Evolutionary conservation across 1,284 basidiomycete species (phyloP), one percentile per base, ranked within the genome.

Genomic region (Tylopilus orsonianus): DNA sequence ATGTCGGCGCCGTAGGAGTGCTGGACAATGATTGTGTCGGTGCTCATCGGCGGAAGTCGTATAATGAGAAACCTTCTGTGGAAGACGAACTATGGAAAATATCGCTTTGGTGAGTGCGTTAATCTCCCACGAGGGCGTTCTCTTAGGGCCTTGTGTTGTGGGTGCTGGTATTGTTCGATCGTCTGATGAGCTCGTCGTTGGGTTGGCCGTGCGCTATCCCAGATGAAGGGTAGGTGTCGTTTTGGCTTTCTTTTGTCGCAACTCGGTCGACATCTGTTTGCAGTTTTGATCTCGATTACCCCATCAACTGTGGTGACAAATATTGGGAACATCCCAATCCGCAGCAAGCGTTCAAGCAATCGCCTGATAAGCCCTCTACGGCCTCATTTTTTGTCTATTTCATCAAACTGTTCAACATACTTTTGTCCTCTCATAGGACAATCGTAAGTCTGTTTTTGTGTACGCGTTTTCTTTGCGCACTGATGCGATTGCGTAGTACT

Each of bases 211-310:
- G 88, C 61, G 86, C 86, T 3, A 82, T 93, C 37, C 87, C 91
- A 50, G 90, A 93, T 52, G 89, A 92, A 63, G 92, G 93, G 87
- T 89, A 56, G 22, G 82, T n/a, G n/a, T n/a, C n/a, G n/a, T n/a
- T 72, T 9, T 20, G 32, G 34, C 8, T 14, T 45, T 23, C 40
- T 16, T 32, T 37, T 29, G 14, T 27, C 6, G 18, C 16, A 39
- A 16, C 38, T 44, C 18, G 27, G 29, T 41, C 32, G 0, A 49
- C 29, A 22, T 26, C 41, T 37, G n/a, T 29, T 14, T 6, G 18
- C 49, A 87, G 84, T 59, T 85, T 89, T 56, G 90, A 93, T 58
- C 69, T 89, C 4, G 85, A 89, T 43, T 72, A 81, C 22, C 87
- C 87, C 1, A 62, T 82, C 4, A 83, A 85, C 18, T 83, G 87